Evolutionary conservation across 2,329 filamentous ascomycete genomes (phyloP), one percentile per base, ranked within the genome.

Genomic region (Penicillium sp.): DNA sequence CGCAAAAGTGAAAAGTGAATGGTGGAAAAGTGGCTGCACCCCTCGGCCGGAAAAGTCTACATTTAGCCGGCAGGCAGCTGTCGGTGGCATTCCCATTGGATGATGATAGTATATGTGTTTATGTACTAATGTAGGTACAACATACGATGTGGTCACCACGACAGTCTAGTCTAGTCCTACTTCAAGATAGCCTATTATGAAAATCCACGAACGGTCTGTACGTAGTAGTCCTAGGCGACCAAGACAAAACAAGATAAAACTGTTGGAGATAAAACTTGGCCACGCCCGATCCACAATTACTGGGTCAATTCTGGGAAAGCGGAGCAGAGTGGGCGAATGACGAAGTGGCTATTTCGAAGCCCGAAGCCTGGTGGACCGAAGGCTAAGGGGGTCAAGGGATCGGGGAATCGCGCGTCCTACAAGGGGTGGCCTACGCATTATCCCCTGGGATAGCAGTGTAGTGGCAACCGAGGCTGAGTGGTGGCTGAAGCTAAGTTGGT

Each of bases 331-430:
- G 45, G 48, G 44, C 60, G 60, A 62, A 62, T 62, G 20, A 58
- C 24, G 47, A 33, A 13, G 26, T 21, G 30, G 27, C 24, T 39
- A 62, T 62, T 62, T 62, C 56, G 51, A 52, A 62, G 56, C 54
- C 55, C n/a, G n/a, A n/a, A n/a, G n/a, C n/a, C 30, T 33, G 52
- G 56, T 56, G 56, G 53, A 53, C 46, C 54, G 49, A 42, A 47
- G 45, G 41, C 45, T 55, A 42, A 47, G 47, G 49, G 51, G 48
- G 37, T 12, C 24, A 41, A 51, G 32, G 36, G 36, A 46, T 33
- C 18, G 44, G 15, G 42, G 10, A 12, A 5, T 24, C 12, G 18
- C 17, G 18, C 30, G n/a, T 12, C 18, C 10, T 29, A 21, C 23
- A 45, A 33, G 26, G 20, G 17, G 32, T 9, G 44, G 5, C 33